A percentile compares a stretch with the other conserved stretches of the same genome.
Evolutionary conservation across 352 stramenopile genomes (phyloP).

Genomic region (Globisporangium orthogonon): DNA sequence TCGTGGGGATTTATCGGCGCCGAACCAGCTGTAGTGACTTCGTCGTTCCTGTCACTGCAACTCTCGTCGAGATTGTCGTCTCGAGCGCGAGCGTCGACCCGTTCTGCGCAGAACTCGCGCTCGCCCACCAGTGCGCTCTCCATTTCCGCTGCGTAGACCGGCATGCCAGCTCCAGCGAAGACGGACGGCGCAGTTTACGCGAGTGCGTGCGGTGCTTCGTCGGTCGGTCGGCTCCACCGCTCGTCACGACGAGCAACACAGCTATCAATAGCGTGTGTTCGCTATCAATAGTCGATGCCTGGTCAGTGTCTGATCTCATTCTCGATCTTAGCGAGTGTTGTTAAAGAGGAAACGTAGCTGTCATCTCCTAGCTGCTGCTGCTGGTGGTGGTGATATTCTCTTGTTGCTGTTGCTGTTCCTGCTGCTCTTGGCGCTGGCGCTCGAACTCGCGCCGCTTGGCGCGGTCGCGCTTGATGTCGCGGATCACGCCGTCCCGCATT

Average conservation of each 20-base stretch:
- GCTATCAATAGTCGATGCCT: too few species aligned
- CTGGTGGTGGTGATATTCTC: too few species aligned
- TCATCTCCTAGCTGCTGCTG: background rate
- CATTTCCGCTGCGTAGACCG: background rate
- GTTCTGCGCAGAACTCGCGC: background rate
- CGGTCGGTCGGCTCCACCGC: too few species aligned
- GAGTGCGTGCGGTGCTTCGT: background rate
- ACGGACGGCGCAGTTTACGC: background rate
- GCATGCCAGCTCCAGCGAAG: background rate
- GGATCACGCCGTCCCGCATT: slow-evolving; percentile 75
- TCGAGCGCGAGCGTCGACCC: background rate
- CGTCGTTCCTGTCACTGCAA: background rate
- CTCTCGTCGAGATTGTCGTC: background rate
- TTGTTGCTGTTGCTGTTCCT: slow-evolving; percentile 9
- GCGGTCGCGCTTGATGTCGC: slow-evolving; percentile 73
- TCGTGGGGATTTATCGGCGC: background rate
- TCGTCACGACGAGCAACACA: too few species aligned
- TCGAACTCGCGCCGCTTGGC: slow-evolving; percentile 40
- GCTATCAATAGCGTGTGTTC: too few species aligned
- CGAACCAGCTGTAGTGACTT: background rate
- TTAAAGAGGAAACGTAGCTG: background rate
- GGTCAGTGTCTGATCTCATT: too few species aligned
- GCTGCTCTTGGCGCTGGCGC: slow-evolving; percentile 27
- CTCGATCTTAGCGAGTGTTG: too few species aligned
- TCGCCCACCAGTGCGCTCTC: background rate